These are phyloP conservation scores for Calonectria montana DNA, from an alignment of 2,329 filamentous ascomycete genomes.

Conservation along the genomic window DNA sequence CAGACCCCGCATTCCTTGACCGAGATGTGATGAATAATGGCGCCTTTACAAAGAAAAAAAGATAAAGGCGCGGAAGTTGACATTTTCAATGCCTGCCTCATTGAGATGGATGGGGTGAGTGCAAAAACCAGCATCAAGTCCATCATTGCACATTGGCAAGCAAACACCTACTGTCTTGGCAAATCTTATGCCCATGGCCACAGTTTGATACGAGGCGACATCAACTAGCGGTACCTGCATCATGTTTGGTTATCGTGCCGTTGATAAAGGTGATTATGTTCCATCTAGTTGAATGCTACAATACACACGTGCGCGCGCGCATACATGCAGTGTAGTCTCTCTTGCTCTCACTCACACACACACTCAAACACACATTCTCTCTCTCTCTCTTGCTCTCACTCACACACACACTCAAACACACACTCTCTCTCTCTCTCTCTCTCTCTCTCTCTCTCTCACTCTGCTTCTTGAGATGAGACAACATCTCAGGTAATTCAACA, in stretches of 20 bases:
- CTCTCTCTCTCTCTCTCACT: background rate
- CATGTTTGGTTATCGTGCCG: background rate
- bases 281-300: background rate
- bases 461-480: background rate
- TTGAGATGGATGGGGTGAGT: background rate
- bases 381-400: background rate
- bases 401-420: no score
- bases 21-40: background rate
- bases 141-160: background rate
- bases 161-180: background rate
- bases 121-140: background rate
- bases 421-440: background rate
- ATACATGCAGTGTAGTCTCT: no score
- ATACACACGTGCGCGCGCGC: no score
- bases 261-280: background rate
- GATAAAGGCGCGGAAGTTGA: background rate
- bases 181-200: background rate
- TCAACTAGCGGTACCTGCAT: background rate
- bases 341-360: no score
- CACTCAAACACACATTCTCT: no score
- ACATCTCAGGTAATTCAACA: background rate
- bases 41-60: background rate
- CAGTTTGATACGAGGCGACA: background rate
- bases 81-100: background rate
- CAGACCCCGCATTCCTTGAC: background rate